Evolutionary conservation across 2,329 filamentous ascomycete species (phyloP).

Genomic region (Cordyceps militaris): DNA sequence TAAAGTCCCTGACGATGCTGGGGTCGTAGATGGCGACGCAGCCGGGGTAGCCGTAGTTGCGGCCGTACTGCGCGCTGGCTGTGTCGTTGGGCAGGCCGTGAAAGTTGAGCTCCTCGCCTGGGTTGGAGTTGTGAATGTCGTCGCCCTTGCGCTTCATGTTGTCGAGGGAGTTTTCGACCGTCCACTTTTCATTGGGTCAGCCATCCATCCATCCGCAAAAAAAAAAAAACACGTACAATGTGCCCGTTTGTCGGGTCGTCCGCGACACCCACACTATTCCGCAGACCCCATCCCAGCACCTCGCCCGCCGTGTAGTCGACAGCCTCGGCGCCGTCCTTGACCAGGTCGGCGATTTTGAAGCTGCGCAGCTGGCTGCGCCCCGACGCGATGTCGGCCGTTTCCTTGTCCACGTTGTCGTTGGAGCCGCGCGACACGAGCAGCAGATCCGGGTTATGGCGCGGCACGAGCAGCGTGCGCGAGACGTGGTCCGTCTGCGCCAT

Average conservation of each 20-base stretch:
- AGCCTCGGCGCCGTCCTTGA: constrained; percentile 15
- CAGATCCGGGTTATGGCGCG: constrained; percentile 40
- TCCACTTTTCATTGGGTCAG: constrained; percentile 27
- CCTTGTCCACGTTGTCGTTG: constrained; percentile 48
- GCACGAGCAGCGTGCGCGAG: constrained; percentile 56
- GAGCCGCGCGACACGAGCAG: constrained; percentile 58
- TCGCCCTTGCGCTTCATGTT: constrained; percentile 44
- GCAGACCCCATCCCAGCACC: constrained; percentile 55
- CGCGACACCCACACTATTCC: constrained; percentile 62
- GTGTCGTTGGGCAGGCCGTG: constrained; percentile 46
- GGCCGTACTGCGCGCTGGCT: constrained; percentile 20
- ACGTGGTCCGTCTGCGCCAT: constrained; percentile 54
- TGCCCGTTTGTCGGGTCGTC: constrained; percentile 45
- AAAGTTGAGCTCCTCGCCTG: constrained; percentile 66
- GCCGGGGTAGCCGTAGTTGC: constrained; percentile 57
- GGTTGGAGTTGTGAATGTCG: constrained; percentile 60
- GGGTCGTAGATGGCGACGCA: constrained; percentile 54
- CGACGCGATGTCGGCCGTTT: constrained; percentile 38
- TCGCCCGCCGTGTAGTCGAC: constrained; percentile 37
- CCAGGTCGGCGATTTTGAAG: constrained; percentile 26
- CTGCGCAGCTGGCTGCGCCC: constrained; percentile 57
- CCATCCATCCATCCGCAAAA: neutral
- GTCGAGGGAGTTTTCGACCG: constrained; percentile 62
- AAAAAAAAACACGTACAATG: constrained; percentile 23
- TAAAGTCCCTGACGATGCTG: constrained; percentile 23